Percentiles rank a stretch among this genome's conserved stretches.
phyloP scores from a whole-genome alignment of 345 rosid species.

The Crucihimalaya himalaica region DNA sequence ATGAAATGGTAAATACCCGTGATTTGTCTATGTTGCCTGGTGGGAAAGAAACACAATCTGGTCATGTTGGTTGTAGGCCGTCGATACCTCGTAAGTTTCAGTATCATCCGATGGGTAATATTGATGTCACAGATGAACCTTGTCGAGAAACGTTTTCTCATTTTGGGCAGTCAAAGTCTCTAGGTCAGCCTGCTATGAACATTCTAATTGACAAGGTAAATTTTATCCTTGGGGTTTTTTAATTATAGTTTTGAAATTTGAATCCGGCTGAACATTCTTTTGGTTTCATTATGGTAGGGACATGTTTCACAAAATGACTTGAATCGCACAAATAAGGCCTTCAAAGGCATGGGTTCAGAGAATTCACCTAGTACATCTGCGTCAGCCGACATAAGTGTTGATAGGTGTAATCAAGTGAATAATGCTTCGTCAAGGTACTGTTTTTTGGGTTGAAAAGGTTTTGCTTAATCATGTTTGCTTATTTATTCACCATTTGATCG shows the following conservation, averaged over 20 bases:
- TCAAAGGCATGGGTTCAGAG: constrained; percentile 46
- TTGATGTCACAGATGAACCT: constrained; percentile 55
- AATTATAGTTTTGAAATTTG: background rate
- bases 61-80: constrained; percentile 46
- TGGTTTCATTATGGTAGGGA: constrained; percentile 41
- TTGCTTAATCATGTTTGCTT: background rate
- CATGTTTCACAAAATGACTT: constrained; percentile 47
- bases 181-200: constrained; percentile 46
- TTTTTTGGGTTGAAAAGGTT: constrained; percentile 10
- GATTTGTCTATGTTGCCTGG: constrained; percentile 47
- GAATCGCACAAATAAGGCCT: constrained; percentile 42
- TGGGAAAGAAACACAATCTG: constrained; percentile 54
- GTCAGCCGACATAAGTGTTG: constrained; percentile 46
- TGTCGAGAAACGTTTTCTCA: constrained; percentile 43
- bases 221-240: constrained; percentile 27
- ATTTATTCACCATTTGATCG: background rate
- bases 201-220: constrained; percentile 57
- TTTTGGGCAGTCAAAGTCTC: constrained; percentile 47
- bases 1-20: constrained; percentile 52
- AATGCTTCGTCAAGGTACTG: constrained; percentile 60
- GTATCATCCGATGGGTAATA: constrained; percentile 94
- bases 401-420: constrained; percentile 44
- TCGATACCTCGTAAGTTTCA: constrained; percentile 69
- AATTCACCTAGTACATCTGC: constrained; percentile 46
- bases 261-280: constrained; percentile 23